phyloP scores from a whole-genome alignment of 768 basidiomycete species.

The Coprinopsis cinerea region DNA sequence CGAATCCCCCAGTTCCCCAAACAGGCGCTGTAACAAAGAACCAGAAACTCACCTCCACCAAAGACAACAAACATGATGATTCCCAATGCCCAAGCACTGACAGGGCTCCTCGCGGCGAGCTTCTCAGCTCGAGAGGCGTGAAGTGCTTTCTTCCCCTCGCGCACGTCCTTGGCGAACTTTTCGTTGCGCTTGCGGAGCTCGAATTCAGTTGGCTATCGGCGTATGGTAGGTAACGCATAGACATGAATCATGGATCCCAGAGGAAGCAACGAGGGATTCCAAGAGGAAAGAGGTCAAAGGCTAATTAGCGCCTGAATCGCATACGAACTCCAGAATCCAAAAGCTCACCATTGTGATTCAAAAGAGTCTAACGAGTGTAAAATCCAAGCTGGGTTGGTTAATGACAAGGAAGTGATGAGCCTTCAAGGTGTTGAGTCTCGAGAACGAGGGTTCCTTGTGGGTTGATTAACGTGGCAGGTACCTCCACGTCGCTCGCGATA shows the following conservation, averaged over 20 bases:
- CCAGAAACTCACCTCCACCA: constrained; percentile 61
- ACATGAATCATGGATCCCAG: too few relatives aligned
- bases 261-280: too few relatives aligned
- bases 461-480: too few relatives aligned
- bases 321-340: background rate
- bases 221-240: constrained; percentile 10
- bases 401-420: background rate
- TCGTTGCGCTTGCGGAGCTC: constrained; percentile 77
- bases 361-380: background rate
- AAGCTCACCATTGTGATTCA: background rate
- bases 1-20: background rate
- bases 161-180: constrained; percentile 72
- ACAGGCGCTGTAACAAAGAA: background rate
- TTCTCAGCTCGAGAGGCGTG: constrained; percentile 68
- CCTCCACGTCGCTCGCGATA: too few relatives aligned
- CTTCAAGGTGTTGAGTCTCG: too few relatives aligned
- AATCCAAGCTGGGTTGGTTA: background rate
- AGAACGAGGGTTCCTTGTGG: too few relatives aligned
- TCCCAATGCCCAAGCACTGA: constrained; percentile 72
- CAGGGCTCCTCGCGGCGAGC: constrained; percentile 64
- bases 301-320: background rate
- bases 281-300: too few relatives aligned
- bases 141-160: constrained; percentile 69
- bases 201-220: constrained; percentile 62
- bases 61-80: constrained; percentile 71